These are phyloP conservation scores for Candida suzukii DNA, from an alignment of 805 yeast species.

Conservation along the genomic window DNA sequence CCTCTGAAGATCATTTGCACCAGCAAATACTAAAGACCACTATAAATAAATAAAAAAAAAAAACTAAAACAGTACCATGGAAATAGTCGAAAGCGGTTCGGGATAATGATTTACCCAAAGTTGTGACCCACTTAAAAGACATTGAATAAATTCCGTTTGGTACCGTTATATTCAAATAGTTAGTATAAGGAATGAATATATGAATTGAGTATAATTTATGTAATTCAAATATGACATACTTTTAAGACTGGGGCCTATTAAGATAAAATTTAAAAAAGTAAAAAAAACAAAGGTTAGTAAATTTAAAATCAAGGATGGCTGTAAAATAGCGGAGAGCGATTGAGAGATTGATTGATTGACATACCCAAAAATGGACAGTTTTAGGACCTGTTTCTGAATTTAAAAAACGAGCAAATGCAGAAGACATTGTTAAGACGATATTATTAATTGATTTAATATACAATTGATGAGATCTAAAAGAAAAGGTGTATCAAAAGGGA, in stretches of 20 bases:
- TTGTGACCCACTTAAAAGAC: too few species aligned
- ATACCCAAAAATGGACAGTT: slow-evolving; percentile 96
- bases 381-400: slow-evolving; percentile 91
- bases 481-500: not conserved
- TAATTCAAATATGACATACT: too few species aligned
- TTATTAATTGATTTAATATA: not conserved
- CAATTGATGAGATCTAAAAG: not conserved
- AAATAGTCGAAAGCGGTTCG: too few species aligned
- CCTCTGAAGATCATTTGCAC: slow-evolving; percentile 76
- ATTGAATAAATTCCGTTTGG: too few species aligned
- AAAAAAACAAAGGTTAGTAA: too few species aligned
- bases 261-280: too few species aligned
- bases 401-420: slow-evolving; percentile 63
- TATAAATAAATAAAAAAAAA: slow-evolving; percentile 19
- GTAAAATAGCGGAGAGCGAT: slow-evolving; percentile 7
- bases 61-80: too few species aligned
- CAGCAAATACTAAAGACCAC: slow-evolving; percentile 92
- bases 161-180: too few species aligned
- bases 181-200: too few species aligned
- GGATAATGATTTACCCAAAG: too few species aligned
- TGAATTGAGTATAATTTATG: too few species aligned
- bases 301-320: too few species aligned
- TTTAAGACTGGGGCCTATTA: slow-evolving; percentile 52
- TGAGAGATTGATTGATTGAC: slow-evolving; percentile 13
- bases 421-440: slow-evolving; percentile 29